Percentiles rank a stretch among this genome's conserved stretches.
Evolutionary conservation across 2,329 filamentous ascomycete species (phyloP).

Genomic region (Periconia sp.): DNA sequence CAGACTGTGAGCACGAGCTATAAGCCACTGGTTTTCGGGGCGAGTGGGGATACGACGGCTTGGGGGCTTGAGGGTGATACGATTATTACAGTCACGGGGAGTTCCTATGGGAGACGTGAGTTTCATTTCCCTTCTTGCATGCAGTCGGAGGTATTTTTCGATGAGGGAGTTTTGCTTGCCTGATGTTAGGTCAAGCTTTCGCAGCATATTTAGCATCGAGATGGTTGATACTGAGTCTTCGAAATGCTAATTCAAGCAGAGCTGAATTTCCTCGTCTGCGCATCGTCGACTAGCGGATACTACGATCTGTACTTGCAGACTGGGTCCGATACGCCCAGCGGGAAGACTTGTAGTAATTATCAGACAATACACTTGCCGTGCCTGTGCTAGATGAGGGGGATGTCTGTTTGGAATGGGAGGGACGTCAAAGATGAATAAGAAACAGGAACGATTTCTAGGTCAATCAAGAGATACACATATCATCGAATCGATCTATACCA

Average conservation of each 20-base stretch:
- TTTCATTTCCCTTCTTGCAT: constrained; percentile 18
- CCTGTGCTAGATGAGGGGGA: constrained; percentile 42
- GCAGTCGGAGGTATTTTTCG: neutral
- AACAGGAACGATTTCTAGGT: too few species aligned
- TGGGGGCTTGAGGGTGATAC: constrained; percentile 59
- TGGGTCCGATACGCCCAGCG: constrained; percentile 57
- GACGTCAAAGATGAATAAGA: too few species aligned
- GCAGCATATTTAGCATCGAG: too few species aligned
- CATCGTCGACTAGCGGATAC: constrained; percentile 45
- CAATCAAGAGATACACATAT: too few species aligned
- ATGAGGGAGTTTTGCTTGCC: neutral
- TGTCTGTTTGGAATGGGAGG: too few species aligned
- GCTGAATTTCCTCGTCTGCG: constrained; percentile 60
- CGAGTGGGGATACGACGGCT: constrained; percentile 51
- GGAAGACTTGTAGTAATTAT: constrained; percentile 60
- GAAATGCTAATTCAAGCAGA: constrained; percentile 39
- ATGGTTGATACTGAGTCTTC: neutral
- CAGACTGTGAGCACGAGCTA: constrained; percentile 55
- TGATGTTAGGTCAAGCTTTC: too few species aligned
- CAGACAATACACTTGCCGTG: constrained; percentile 63
- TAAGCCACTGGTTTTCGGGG: constrained; percentile 58
- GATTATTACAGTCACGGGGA: constrained; percentile 55
- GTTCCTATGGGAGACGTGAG: constrained; percentile 52
- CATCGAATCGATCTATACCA: too few species aligned
- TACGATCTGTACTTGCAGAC: constrained; percentile 62